These are phyloP conservation scores for Silene coronaria DNA, from an alignment of 179 eudicot genomes.

Conservation along the genomic window DNA sequence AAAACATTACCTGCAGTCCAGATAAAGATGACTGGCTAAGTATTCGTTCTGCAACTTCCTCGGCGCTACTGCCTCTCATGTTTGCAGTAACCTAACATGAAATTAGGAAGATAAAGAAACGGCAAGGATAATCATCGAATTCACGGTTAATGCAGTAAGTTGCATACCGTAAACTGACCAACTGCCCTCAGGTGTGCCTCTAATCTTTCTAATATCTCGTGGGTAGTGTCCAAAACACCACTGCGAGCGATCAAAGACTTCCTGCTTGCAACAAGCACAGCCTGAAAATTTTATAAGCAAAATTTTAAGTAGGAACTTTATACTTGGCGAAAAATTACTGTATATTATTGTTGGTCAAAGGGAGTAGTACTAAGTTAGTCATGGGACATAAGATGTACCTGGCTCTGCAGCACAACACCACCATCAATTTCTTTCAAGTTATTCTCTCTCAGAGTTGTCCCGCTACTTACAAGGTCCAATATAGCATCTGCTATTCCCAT, in stretches of 20 bases:
- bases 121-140: slow-evolving; percentile 1
- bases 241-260: slow-evolving; percentile 57
- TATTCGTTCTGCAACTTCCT: slow-evolving; percentile 80
- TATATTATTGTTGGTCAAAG: background rate
- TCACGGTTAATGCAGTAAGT: background rate
- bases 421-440: slow-evolving; percentile 95
- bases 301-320: background rate
- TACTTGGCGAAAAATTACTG: background rate
- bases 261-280: slow-evolving; percentile 88
- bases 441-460: slow-evolving; percentile 81
- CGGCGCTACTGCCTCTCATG: slow-evolving; percentile 91
- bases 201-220: slow-evolving; percentile 86
- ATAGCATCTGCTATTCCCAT: slow-evolving; percentile 99
- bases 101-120: background rate
- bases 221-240: slow-evolving; percentile 71
- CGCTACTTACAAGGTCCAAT: slow-evolving; percentile 96
- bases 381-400: slow-evolving; percentile 39
- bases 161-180: slow-evolving; percentile 71
- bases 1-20: slow-evolving; percentile 66
- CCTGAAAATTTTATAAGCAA: slow-evolving; percentile 39
- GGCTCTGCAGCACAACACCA: slow-evolving; percentile 75
- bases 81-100: slow-evolving; percentile 73
- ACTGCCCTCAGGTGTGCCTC: slow-evolving; percentile 86
- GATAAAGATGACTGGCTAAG: slow-evolving; percentile 71
- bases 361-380: background rate